phyloP scores from a whole-genome alignment of 495 filamentous ascomycete species.

The Aspergillus nanangensis region DNA sequence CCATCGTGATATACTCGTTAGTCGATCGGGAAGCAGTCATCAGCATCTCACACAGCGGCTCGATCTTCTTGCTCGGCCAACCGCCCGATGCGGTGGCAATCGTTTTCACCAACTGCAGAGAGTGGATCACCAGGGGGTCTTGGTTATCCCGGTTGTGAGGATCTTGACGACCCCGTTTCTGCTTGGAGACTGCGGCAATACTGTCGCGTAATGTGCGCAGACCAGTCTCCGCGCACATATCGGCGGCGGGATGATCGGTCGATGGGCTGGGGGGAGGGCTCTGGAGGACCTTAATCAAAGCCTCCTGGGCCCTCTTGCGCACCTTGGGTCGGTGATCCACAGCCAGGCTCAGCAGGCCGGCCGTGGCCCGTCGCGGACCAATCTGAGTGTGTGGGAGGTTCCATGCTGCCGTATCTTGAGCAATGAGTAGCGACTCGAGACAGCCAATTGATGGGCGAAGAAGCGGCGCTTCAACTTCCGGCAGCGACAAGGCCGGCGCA shows the following conservation, averaged over 20 bases:
- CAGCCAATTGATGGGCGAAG: constrained; percentile 87
- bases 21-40: constrained; percentile 81
- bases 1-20: constrained; percentile 93
- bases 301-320: constrained; percentile 89
- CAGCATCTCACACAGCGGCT: constrained; percentile 81
- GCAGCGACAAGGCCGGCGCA: constrained; percentile 72
- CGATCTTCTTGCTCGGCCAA: constrained; percentile 97
- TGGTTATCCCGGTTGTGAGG: constrained; percentile 47
- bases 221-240: constrained; percentile 91
- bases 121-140: constrained; percentile 84
- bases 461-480: constrained; percentile 83
- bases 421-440: constrained; percentile 79
- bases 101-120: constrained; percentile 84
- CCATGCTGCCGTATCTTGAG: constrained; percentile 86
- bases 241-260: constrained; percentile 85
- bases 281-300: constrained; percentile 74
- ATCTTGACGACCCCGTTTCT: constrained; percentile 51
- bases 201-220: constrained; percentile 70
- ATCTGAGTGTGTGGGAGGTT: constrained; percentile 76
- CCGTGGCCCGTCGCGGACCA: constrained; percentile 82
- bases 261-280: constrained; percentile 83
- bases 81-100: constrained; percentile 81
- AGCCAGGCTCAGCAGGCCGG: constrained; percentile 77
- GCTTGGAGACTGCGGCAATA: constrained; percentile 57
- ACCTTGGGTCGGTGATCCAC: constrained; percentile 92